Base-by-base conservation (phyloP, 2,329 filamentous ascomycete species). In the Aureobasidium melanogenum region DNA sequence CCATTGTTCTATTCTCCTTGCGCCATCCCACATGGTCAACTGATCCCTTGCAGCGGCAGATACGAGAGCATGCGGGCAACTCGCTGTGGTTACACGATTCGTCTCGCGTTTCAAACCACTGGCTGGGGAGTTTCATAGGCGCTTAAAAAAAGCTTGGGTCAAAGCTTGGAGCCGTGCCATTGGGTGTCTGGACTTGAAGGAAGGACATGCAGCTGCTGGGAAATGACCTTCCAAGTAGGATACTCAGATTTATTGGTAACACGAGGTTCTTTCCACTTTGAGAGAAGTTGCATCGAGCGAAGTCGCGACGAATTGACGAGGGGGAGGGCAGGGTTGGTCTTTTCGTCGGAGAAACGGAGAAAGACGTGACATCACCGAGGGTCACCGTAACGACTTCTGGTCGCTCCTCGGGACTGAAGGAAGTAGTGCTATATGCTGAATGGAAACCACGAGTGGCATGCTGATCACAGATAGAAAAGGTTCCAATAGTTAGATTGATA, bases 111-210 rank as follows among this genome's bases (percentile, higher is more conserved):
- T 57, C 54, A 47, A 46, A 7, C 19, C 28, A 47, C n/a, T n/a
- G 10, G 14, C 14, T 38, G 54, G 39, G 41, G 41, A 44, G 54
- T 57, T 57, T 57, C 41, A 57, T 26, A 41, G 41, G 54, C 54
- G 54, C 54, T 46, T 57, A 47, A 38, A 28, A 34, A 38, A 57
- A 19, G 54, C 41, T 57, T 47, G 54, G 30, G 54, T 57, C 54
- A 57, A 57, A 57, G 54, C 54, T 57, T 57, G 39, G 9, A 22
- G n/a, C 14, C n/a, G 39, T 19, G 28, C 52, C 12, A 34, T 32
- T 44, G 50, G 50, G 50, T 54, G 52, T 56, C 44, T 56, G 46
- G 26, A 24, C 38, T 32, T 34, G 51, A n/a, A n/a, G n/a, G 38
- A 22, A 26, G 38, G 39, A 56, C 52, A 43, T 44, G 52, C 52